phyloP scores from a whole-genome alignment of 257 asterid species.

The Nicotiana undulata region DNA sequence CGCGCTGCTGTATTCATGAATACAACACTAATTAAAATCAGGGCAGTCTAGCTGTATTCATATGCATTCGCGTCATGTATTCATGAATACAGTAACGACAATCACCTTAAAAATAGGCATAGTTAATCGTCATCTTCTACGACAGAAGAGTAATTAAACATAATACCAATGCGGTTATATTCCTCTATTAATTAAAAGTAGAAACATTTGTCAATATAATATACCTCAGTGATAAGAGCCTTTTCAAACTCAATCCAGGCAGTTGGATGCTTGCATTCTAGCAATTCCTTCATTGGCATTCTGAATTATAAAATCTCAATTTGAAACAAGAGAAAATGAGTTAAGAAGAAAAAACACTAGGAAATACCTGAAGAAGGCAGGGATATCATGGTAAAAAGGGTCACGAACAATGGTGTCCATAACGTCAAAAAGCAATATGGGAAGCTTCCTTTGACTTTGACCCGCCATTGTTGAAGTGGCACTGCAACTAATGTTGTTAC shows the following conservation, averaged over 20 bases:
- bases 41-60: no score
- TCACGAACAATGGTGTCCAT: conserved; percentile 87
- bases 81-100: no score
- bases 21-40: no score
- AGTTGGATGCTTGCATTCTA: conserved; percentile 90
- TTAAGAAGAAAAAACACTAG: not conserved
- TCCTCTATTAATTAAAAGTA: not conserved
- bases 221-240: conserved; percentile 84
- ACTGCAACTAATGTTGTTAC: not conserved
- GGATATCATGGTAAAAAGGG: conserved; percentile 81
- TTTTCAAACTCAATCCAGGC: conserved; percentile 89
- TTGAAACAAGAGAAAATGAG: not conserved
- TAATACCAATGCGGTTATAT: not conserved
- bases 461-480: not conserved
- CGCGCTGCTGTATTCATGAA: no score
- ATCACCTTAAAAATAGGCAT: no score
- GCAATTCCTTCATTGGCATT: conserved; percentile 82
- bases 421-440: conserved; percentile 77
- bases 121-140: not conserved
- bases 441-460: conserved; percentile 44
- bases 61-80: no score
- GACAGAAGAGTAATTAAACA: not conserved
- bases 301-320: conserved; percentile 42
- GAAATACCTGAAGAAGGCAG: conserved; percentile 76
- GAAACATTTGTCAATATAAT: not conserved